phyloP scores from a whole-genome alignment of 2,329 filamentous ascomycete species.

The Fusarium palustre region DNA sequence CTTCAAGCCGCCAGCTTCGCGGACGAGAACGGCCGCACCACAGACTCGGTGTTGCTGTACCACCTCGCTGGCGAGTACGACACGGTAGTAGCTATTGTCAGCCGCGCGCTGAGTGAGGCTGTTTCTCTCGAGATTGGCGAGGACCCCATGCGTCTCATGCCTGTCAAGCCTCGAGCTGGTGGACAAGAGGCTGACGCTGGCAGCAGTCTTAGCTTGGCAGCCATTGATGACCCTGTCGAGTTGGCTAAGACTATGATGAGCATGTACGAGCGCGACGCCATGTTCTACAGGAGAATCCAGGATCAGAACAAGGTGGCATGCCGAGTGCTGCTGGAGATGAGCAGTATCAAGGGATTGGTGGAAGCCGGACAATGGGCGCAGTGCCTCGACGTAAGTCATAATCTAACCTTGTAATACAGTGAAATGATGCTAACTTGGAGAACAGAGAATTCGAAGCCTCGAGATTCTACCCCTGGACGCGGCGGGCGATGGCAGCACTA shows the following conservation, averaged over 20 bases:
- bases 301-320: slow-evolving; percentile 69
- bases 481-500: slow-evolving; percentile 77
- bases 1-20: slow-evolving; percentile 91
- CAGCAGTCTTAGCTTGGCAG: slow-evolving; percentile 70
- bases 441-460: slow-evolving; percentile 76
- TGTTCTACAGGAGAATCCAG: slow-evolving; percentile 69
- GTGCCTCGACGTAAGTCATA: slow-evolving; percentile 66
- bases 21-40: slow-evolving; percentile 92
- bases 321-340: slow-evolving; percentile 69
- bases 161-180: slow-evolving; percentile 76
- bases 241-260: slow-evolving; percentile 70
- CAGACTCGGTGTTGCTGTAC: slow-evolving; percentile 93
- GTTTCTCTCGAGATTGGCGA: slow-evolving; percentile 88
- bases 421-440: slow-evolving; percentile 32
- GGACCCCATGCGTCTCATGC: slow-evolving; percentile 80
- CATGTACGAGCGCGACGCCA: slow-evolving; percentile 71
- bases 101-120: slow-evolving; percentile 88
- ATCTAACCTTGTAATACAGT: neutral
- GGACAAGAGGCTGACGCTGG: slow-evolving; percentile 56
- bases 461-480: slow-evolving; percentile 85
- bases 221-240: slow-evolving; percentile 71
- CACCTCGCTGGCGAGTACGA: slow-evolving; percentile 96
- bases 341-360: slow-evolving; percentile 68
- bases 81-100: slow-evolving; percentile 90
- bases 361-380: slow-evolving; percentile 67